Conservation (phyloP, 176 grass and related monocot genomes). For the Alloteropsis semialata region DNA sequence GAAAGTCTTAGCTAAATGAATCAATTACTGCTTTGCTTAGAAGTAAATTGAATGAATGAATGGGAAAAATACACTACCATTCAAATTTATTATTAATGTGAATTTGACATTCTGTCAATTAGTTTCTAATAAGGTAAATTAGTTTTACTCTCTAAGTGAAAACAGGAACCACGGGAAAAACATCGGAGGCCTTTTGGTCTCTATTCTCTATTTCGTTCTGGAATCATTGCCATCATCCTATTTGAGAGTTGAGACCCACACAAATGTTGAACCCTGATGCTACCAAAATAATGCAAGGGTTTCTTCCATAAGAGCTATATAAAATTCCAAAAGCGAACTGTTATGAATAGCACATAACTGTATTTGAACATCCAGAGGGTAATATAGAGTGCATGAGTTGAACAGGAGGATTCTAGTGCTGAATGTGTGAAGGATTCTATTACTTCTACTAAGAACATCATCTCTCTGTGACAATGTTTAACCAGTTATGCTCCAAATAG, state of each 20-base stretch:
- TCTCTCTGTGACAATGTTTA: neutral
- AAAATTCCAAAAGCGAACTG: neutral
- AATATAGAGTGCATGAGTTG: neutral
- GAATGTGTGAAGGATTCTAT: neutral
- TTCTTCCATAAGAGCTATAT: constrained; percentile 1
- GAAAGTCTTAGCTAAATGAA: neutral
- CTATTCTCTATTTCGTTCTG: neutral
- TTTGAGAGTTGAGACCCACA: constrained; percentile 2
- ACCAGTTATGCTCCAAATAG: constrained; percentile 7
- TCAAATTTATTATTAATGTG: neutral
- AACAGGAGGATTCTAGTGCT: neutral
- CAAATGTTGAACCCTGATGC: neutral
- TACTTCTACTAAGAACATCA: neutral
- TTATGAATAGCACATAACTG: neutral
- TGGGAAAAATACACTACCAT: too few relatives aligned
- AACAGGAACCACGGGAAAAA: neutral
- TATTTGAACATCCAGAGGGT: neutral
- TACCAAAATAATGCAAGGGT: neutral
- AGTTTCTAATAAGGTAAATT: neutral
- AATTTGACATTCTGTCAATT: neutral
- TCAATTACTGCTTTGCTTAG: neutral
- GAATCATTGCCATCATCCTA: neutral
- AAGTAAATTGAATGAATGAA: neutral
- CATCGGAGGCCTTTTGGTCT: neutral
- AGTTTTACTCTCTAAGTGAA: neutral